Conservation (phyloP, 2,329 filamentous ascomycete genomes). For the Metarhizium album region DNA sequence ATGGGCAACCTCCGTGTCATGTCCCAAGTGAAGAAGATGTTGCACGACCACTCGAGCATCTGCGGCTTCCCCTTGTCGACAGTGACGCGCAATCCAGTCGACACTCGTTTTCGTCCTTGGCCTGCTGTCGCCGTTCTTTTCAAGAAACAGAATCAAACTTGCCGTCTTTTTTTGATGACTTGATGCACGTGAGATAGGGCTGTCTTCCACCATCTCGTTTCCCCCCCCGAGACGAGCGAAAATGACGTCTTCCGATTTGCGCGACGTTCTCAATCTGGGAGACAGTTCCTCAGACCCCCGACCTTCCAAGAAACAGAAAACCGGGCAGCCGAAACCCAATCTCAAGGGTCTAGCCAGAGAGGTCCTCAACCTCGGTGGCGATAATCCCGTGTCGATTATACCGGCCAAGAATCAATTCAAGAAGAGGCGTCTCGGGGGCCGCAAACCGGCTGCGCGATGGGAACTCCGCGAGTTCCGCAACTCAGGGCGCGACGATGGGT, state of each 20-base stretch:
- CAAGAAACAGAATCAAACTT: background rate
- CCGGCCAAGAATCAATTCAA: conserved; percentile 50
- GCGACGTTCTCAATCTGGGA: conserved; percentile 77
- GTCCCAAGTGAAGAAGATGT: too few species aligned
- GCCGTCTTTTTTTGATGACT: background rate
- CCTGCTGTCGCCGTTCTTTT: background rate
- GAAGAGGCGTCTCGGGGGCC: conserved; percentile 42
- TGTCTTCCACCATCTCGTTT: background rate
- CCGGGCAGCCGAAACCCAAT: conserved; percentile 46
- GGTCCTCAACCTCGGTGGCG: conserved; percentile 53
- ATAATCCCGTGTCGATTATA: conserved; percentile 57
- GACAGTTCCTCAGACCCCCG: conserved; percentile 40
- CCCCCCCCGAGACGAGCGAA: conserved; percentile 13
- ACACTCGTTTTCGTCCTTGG: background rate
- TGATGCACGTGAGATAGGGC: background rate
- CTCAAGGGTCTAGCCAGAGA: conserved; percentile 55
- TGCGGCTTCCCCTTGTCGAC: background rate
- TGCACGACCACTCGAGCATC: too few species aligned
- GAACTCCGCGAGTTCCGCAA: conserved; percentile 64
- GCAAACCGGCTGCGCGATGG: conserved; percentile 52
- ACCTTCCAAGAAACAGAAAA: conserved; percentile 66
- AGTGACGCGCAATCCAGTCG: background rate
- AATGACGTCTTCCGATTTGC: conserved; percentile 71
- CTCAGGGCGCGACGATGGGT: conserved; percentile 58
- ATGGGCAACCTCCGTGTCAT: background rate